Conservation (phyloP, 805 yeast species). For the Nakazawaea wyomingensis region DNA sequence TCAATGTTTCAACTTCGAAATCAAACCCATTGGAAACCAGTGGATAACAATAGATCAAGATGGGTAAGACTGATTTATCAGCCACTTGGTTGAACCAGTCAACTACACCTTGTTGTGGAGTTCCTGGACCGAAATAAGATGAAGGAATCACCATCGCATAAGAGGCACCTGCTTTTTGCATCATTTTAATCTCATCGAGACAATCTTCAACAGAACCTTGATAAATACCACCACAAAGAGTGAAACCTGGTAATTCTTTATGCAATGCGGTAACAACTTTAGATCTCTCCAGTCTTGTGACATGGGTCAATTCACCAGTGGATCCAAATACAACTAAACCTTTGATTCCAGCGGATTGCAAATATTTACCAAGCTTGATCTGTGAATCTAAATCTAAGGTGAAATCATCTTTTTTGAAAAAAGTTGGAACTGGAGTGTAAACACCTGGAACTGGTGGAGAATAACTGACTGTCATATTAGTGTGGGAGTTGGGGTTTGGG, state of each 20-base stretch:
- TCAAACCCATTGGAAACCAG: constrained; percentile 41
- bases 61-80: constrained; percentile 35
- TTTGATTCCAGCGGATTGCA: constrained; percentile 37
- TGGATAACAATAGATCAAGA: constrained; percentile 42
- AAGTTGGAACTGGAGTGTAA: constrained; percentile 51
- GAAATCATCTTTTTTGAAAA: constrained; percentile 37
- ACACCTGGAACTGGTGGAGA: constrained; percentile 27
- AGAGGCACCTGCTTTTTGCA: constrained; percentile 34
- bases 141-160: constrained; percentile 39
- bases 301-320: constrained; percentile 51
- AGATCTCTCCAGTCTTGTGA: constrained; percentile 40
- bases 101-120: constrained; percentile 40
- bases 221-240: constrained; percentile 45
- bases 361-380: constrained; percentile 37
- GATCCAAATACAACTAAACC: constrained; percentile 50
- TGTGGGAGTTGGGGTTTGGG: too few species aligned
- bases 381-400: constrained; percentile 42
- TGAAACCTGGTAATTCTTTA: constrained; percentile 33
- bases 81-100: constrained; percentile 42
- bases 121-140: constrained; percentile 41
- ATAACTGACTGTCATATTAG: constrained; percentile 6
- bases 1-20: constrained; percentile 33
- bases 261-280: constrained; percentile 28
- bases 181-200: constrained; percentile 31
- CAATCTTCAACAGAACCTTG: constrained; percentile 42